phyloP scores from a whole-genome alignment of 176 grass and related monocot species.

The Pontederia crassipes region DNA sequence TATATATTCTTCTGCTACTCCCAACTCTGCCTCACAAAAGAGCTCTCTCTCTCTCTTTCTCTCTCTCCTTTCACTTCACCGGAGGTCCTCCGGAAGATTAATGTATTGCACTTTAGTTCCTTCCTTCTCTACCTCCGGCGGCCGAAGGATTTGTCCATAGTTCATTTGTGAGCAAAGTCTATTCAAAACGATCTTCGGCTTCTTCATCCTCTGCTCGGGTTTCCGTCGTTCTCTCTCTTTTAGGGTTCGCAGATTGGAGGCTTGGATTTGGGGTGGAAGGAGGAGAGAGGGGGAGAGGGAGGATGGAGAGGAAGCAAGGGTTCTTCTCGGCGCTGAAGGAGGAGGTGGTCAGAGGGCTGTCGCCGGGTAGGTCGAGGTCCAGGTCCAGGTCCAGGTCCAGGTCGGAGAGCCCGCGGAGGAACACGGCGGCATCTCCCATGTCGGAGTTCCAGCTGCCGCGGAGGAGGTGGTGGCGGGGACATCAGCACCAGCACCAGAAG shows the following conservation, averaged over 20 bases:
- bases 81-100: neutral
- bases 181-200: too few relatives aligned
- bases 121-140: neutral
- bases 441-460: conserved; percentile 1
- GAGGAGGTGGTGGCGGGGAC: conserved; percentile 5
- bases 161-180: neutral
- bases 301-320: conserved; percentile 19
- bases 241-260: neutral
- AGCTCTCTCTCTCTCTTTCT: neutral
- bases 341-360: conserved; percentile 11
- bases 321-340: conserved; percentile 15
- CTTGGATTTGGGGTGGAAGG: neutral
- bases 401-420: conserved; percentile 11
- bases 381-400: neutral
- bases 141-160: neutral
- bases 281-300: neutral
- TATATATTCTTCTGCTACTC: too few relatives aligned
- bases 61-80: neutral
- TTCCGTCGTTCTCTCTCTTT: neutral
- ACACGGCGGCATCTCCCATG: neutral
- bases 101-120: neutral
- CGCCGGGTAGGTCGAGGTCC: conserved; percentile 9
- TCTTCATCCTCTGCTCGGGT: neutral
- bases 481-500: neutral
- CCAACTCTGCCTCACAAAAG: too few relatives aligned